Conservation (phyloP, 2,329 filamentous ascomycete species). For the Fusarium ambrosium region DNA sequence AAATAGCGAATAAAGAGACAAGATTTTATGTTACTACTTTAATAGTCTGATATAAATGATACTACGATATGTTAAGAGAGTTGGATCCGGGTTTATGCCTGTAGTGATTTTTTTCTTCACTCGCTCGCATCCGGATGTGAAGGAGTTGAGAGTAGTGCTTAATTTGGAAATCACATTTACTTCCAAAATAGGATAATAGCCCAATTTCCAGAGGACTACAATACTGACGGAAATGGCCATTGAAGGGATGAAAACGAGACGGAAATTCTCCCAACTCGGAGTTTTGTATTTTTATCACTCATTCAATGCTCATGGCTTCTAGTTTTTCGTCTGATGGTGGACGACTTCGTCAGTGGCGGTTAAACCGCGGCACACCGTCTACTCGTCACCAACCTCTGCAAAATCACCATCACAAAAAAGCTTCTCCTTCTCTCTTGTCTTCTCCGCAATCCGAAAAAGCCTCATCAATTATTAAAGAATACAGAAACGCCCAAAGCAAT, state of each 20-base stretch:
- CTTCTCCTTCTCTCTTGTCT: not conserved
- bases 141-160: not conserved
- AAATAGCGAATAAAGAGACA: not conserved
- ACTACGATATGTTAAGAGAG: not conserved
- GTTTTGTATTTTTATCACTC: not conserved
- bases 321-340: too few species aligned
- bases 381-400: slow-evolving; percentile 30
- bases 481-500: not conserved
- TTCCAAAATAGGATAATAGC: not conserved
- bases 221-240: not conserved
- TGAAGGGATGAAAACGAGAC: not conserved
- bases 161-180: not conserved
- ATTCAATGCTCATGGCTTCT: not conserved
- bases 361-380: slow-evolving; percentile 12
- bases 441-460: not conserved
- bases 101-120: not conserved
- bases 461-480: not conserved
- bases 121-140: not conserved
- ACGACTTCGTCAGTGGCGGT: not conserved
- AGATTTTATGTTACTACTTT: not conserved
- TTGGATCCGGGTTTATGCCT: not conserved
- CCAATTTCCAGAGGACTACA: not conserved
- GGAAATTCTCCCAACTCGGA: not conserved
- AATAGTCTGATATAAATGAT: not conserved
- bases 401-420: not conserved